A percentile compares a stretch with the other conserved stretches of the same genome.
phyloP scores from a whole-genome alignment of 345 rosid species.

The Mangifera indica region DNA sequence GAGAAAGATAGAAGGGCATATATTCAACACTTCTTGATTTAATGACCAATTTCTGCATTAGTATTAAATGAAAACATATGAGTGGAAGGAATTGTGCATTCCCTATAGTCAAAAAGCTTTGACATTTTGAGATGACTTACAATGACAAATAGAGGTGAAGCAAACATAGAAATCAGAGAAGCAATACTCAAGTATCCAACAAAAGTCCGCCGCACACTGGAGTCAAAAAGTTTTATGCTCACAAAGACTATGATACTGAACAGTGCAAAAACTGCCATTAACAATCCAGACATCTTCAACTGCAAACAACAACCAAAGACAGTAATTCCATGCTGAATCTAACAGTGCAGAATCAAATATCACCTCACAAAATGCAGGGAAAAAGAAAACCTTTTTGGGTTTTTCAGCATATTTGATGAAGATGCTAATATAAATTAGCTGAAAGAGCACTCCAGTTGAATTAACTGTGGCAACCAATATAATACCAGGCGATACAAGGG shows the following conservation, averaged over 20 bases:
- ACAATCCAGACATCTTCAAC: slow-evolving; percentile 46
- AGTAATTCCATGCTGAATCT: neutral
- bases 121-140: slow-evolving; percentile 27
- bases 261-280: slow-evolving; percentile 28
- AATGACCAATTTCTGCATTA: slow-evolving; percentile 45
- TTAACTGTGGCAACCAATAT: slow-evolving; percentile 49
- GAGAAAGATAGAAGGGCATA: slow-evolving; percentile 57
- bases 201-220: slow-evolving; percentile 29
- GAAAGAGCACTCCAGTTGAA: slow-evolving; percentile 49
- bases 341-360: neutral
- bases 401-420: slow-evolving; percentile 43
- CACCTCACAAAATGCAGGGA: neutral
- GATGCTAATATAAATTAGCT: slow-evolving; percentile 38
- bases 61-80: neutral
- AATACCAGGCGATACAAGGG: slow-evolving; percentile 41
- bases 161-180: slow-evolving; percentile 57
- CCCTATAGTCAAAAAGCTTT: neutral
- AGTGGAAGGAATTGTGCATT: slow-evolving; percentile 4
- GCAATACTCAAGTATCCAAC: slow-evolving; percentile 52
- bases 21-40: slow-evolving; percentile 48
- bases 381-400: slow-evolving; percentile 31
- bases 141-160: slow-evolving; percentile 48
- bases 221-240: slow-evolving; percentile 33
- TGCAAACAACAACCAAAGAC: slow-evolving; percentile 22
- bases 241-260: slow-evolving; percentile 30